phyloP scores from a whole-genome alignment of 2,329 filamentous ascomycete genomes.

The Cladosporium colombiae region DNA sequence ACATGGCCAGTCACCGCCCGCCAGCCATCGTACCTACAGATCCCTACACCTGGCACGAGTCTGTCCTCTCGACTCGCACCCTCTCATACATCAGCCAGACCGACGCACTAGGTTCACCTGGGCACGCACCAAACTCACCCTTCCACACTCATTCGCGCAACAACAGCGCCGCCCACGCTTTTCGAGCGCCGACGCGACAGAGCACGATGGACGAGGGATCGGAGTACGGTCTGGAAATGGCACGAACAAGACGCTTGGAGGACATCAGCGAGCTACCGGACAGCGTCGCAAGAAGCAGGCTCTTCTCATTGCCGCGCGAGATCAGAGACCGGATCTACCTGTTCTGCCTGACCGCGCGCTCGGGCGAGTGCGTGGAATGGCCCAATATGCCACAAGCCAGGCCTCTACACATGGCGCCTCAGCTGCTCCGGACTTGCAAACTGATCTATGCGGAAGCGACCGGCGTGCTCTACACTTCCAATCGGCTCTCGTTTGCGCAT shows the following conservation, averaged over 20 bases:
- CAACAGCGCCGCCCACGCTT: constrained; percentile 23
- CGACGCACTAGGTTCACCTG: constrained; percentile 23
- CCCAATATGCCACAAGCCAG: constrained; percentile 27
- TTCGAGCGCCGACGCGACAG: constrained; percentile 23
- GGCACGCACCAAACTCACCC: constrained; percentile 8
- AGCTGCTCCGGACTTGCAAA: constrained; percentile 36
- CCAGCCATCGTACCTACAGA: constrained; percentile 17
- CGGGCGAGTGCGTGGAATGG: constrained; percentile 36
- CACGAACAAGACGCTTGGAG: constrained; percentile 15
- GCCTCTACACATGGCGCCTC: constrained; percentile 29
- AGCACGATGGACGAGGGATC: constrained; percentile 31
- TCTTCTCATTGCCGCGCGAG: constrained; percentile 41
- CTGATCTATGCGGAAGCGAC: constrained; percentile 37
- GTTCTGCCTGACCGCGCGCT: constrained; percentile 33
- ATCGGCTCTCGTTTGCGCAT: constrained; percentile 39
- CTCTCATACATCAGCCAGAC: constrained; percentile 37
- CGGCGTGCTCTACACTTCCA: constrained; percentile 39
- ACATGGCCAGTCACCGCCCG: constrained; percentile 21
- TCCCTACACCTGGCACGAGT: constrained; percentile 29
- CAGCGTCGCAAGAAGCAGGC: constrained; percentile 33
- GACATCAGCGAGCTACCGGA: constrained; percentile 27
- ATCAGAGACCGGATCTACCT: constrained; percentile 39
- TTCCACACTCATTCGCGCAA: constrained; percentile 22
- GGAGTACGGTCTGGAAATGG: constrained; percentile 32
- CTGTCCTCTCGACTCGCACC: constrained; percentile 38